These are phyloP conservation scores for Fusarium coffeatum DNA, from an alignment of 2,329 filamentous ascomycete genomes.

Conservation along the genomic window DNA sequence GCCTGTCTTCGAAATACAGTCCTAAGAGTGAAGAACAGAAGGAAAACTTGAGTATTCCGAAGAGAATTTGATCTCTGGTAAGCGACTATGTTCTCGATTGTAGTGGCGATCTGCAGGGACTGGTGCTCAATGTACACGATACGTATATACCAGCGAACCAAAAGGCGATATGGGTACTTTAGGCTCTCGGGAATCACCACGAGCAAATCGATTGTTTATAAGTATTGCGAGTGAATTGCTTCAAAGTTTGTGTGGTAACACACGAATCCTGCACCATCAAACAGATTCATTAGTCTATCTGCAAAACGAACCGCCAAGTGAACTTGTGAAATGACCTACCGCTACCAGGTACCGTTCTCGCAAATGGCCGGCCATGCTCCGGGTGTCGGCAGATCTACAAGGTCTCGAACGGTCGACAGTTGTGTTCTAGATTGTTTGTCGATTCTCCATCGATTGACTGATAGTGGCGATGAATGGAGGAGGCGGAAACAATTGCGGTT, in stretches of 20 bases:
- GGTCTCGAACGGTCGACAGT: slow-evolving; percentile 10
- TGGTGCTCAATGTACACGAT: background rate
- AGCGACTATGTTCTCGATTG: background rate
- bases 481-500: background rate
- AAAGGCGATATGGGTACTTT: background rate
- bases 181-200: background rate
- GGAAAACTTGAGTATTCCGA: background rate
- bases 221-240: background rate
- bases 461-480: slow-evolving; percentile 1
- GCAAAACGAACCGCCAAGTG: background rate
- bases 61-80: background rate
- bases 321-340: background rate
- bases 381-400: background rate
- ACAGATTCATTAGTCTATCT: background rate
- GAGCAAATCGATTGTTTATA: background rate
- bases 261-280: slow-evolving; percentile 3
- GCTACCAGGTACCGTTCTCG: slow-evolving; percentile 2
- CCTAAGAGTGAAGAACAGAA: background rate
- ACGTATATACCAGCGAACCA: background rate
- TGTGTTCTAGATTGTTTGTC: slow-evolving; percentile 5
- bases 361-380: slow-evolving; percentile 10
- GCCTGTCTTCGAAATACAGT: background rate
- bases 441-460: background rate
- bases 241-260: background rate
- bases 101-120: background rate